A percentile compares a stretch with the other conserved stretches of the same genome.
Evolutionary conservation across 352 stramenopile genomes (phyloP).

Genomic region (Pythium plurisporium): DNA sequence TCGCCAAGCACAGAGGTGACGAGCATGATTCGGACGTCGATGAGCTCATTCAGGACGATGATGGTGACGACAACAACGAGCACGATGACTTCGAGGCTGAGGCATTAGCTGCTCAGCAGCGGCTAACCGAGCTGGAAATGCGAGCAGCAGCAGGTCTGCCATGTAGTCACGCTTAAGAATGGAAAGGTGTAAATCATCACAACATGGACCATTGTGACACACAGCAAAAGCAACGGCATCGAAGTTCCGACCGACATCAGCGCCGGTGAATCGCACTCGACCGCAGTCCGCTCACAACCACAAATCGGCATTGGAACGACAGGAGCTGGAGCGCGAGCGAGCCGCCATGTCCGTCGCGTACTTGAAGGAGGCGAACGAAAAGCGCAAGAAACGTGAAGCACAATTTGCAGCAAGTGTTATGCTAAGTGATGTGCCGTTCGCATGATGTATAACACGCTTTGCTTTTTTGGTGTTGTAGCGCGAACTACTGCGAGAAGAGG

Average conservation of each 20-base stretch:
- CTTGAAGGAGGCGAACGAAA: conserved; percentile 48
- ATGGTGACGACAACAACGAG: conserved; percentile 24
- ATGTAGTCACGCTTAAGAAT: too few relatives aligned
- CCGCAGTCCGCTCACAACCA: conserved; percentile 5
- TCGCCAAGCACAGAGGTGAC: conserved; percentile 4
- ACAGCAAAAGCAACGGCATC: not conserved
- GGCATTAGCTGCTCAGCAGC: conserved; percentile 21
- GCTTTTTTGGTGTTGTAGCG: conserved; percentile 21
- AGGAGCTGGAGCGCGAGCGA: conserved; percentile 13
- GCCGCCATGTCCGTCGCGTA: conserved; percentile 57
- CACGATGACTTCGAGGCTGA: conserved; percentile 35
- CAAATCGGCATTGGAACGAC: not conserved
- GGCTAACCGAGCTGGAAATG: not conserved
- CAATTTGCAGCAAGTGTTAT: conserved; percentile 51
- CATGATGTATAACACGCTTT: not conserved
- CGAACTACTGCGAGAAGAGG: conserved; percentile 56
- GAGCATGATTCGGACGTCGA: conserved; percentile 23
- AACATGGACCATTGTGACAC: not conserved
- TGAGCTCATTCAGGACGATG: conserved; percentile 31
- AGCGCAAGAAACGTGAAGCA: conserved; percentile 60
- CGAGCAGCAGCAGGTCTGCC: not conserved
- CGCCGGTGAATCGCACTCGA: conserved; percentile 36
- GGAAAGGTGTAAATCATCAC: too few relatives aligned
- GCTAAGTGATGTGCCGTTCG: not conserved
- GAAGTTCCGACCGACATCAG: conserved; percentile 43